Evolutionary conservation across 345 rosid species (phyloP), one percentile per base, ranked within the genome.

Genomic region (Iberis pinnata): DNA sequence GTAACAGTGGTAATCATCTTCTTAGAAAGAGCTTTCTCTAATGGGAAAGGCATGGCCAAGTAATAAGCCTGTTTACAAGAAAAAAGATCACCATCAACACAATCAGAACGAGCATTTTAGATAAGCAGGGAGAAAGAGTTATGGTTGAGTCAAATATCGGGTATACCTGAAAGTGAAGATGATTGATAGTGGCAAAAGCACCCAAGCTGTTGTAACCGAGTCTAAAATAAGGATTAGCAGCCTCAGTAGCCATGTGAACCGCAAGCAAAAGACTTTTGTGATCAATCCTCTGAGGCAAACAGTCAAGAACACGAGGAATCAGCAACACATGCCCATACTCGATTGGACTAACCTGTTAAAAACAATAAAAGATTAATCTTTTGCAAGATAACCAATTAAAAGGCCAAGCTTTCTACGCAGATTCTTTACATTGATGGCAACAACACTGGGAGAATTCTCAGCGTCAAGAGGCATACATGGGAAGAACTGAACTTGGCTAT

Each of bases 181-280:
- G 99, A 61, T 93, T 93, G 73, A 88, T 83, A 53, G 99, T 93
- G 14, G 97, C 99, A 79, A 88, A 93, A 46, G 99, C 99, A 65
- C 97, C 99, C 73, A 93, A 75, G 79, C 99, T 93, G 75, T 93
- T 93, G 84, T 93, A 93, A 63, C 99, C 99, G 50, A 93, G 57
- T n/a, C 99, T 81, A 67, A 93, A 93, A 71, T 77, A 74, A 5
- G 88, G 95, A 75, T 82, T 82, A 47, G 77, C 87, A 38, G 89
- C 95, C 67, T 93, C 99, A 36, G 60, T 73, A 14, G 99, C 87
- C 95, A 88, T 85, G 80, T 76, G 43, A 54, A 93, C 73, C 0
- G 97, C 97, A 46, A 93, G 97, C 68, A 86, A 60, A 38, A 93
- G 79, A 81, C 89, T 93, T 51, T 86, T 79, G 44, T 63, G 83